A percentile compares a stretch with the other conserved stretches of the same genome.
These are phyloP conservation scores for Leccinellum albellum DNA, from an alignment of 768 basidiomycete species.

Conservation along the genomic window DNA sequence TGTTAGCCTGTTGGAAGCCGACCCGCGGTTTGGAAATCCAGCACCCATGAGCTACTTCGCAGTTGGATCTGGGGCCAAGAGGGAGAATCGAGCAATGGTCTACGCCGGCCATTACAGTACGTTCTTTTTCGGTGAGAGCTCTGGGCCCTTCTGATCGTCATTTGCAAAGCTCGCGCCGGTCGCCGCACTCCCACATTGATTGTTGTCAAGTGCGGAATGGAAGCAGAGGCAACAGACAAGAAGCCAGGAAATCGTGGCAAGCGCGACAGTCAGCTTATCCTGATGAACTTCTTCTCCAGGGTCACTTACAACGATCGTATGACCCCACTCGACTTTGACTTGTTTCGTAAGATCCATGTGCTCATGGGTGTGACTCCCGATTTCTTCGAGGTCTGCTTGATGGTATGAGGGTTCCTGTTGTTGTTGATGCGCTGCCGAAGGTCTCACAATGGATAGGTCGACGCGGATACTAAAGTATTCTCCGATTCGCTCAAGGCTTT, in stretches of 20 bases:
- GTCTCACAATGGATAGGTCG: conserved; percentile 59
- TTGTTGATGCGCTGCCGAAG: neutral
- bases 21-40: conserved; percentile 94
- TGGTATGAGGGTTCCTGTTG: conserved; percentile 57
- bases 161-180: conserved; percentile 64
- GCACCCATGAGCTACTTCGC: conserved; percentile 90
- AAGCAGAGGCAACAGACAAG: conserved; percentile 77
- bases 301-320: conserved; percentile 99
- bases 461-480: conserved; percentile 96
- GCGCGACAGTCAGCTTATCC: conserved; percentile 94
- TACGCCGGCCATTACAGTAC: conserved; percentile 99
- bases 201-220: conserved; percentile 94
- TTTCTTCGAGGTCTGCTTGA: conserved; percentile 94
- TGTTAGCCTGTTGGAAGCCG: conserved; percentile 85
- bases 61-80: conserved; percentile 86
- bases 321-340: conserved; percentile 94
- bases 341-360: conserved; percentile 93
- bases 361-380: conserved; percentile 99
- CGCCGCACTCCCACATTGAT: conserved; percentile 92
- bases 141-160: conserved; percentile 2
- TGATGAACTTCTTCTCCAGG: conserved; percentile 99
- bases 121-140: conserved; percentile 30
- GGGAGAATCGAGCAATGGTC: conserved; percentile 92
- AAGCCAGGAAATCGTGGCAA: conserved; percentile 99
- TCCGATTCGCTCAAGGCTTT: conserved; percentile 85